Evolutionary conservation across 805 yeast species (phyloP).

Genomic region (Starmera quercuum): DNA sequence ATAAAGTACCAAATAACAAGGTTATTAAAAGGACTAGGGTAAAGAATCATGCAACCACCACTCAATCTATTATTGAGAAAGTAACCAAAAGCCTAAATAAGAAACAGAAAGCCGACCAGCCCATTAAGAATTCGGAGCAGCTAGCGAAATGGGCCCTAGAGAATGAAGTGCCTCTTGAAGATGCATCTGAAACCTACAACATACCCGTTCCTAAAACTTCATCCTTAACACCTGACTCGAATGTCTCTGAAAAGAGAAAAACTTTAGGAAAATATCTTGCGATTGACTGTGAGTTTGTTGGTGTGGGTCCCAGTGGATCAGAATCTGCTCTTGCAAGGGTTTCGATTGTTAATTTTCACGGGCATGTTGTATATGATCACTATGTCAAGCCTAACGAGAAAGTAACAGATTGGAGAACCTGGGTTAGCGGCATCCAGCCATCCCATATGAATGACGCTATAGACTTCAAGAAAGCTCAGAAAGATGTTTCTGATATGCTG

Average conservation of each 20-base stretch:
- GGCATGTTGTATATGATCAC: constrained; percentile 60
- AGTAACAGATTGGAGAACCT: constrained; percentile 88
- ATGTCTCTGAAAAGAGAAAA: constrained; percentile 23
- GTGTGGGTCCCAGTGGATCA: constrained; percentile 69
- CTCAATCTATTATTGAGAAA: constrained; percentile 10
- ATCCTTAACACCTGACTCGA: constrained; percentile 2
- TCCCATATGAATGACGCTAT: constrained; percentile 61
- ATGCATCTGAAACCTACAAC: constrained; percentile 14
- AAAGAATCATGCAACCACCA: constrained; percentile 1
- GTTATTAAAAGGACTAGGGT: constrained; percentile 3
- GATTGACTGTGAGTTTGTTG: constrained; percentile 93
- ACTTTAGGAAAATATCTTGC: constrained; percentile 70
- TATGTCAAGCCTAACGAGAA: constrained; percentile 69
- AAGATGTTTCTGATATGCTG: constrained; percentile 42
- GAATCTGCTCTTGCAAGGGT: constrained; percentile 78
- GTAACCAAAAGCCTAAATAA: constrained; percentile 11
- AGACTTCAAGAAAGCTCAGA: constrained; percentile 59
- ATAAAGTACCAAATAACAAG: constrained; percentile 3
- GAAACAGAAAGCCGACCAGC: background rate
- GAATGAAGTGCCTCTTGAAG: constrained; percentile 17
- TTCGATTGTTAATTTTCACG: constrained; percentile 78
- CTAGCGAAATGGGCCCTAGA: constrained; percentile 20
- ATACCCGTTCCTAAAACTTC: constrained; percentile 4
- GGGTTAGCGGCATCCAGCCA: constrained; percentile 84
- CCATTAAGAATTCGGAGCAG: background rate